Evolutionary conservation across 2,329 filamentous ascomycete genomes (phyloP).

Genomic region (Ascochyta viciae-villosae): DNA sequence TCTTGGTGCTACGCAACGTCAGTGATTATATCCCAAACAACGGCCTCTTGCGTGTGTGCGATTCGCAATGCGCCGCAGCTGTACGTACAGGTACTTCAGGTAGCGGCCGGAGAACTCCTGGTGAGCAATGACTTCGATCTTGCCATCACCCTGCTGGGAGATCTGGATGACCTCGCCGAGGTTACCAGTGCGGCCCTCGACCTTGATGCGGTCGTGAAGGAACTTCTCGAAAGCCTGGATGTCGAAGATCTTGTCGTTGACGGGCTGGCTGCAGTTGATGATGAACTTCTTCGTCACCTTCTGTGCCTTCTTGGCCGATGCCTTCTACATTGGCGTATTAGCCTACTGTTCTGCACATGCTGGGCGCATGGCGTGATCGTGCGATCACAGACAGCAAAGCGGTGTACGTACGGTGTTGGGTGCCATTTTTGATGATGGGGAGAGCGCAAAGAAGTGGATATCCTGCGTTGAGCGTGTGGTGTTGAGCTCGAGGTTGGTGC

Average conservation of each 20-base stretch:
- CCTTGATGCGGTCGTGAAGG: constrained; percentile 99
- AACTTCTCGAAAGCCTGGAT: constrained; percentile 99
- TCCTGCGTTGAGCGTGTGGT: constrained; percentile 71
- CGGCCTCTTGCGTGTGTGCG: background rate
- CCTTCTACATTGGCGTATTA: constrained; percentile 74
- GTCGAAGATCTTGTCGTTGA: constrained; percentile 99
- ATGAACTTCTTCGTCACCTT: constrained; percentile 96
- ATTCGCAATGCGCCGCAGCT: background rate
- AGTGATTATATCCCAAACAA: constrained; percentile 7
- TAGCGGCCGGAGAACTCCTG: constrained; percentile 98
- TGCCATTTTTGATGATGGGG: constrained; percentile 74
- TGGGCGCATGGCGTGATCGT: constrained; percentile 24
- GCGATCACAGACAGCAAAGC: constrained; percentile 88
- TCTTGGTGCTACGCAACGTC: constrained; percentile 83
- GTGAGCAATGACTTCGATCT: constrained; percentile 97
- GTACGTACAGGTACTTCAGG: constrained; percentile 96
- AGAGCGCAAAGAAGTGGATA: constrained; percentile 84
- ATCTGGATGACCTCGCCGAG: constrained; percentile 92
- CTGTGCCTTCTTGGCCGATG: constrained; percentile 59
- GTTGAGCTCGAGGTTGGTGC: constrained; percentile 12
- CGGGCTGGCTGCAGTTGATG: constrained; percentile 99
- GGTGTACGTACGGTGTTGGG: constrained; percentile 86
- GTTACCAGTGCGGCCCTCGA: constrained; percentile 97
- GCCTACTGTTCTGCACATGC: constrained; percentile 81
- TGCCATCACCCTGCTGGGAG: constrained; percentile 90